Percentiles rank a stretch among this genome's conserved stretches.
Evolutionary conservation across 768 basidiomycete species (phyloP).

Genomic region (Phaffia tasmanica): DNA sequence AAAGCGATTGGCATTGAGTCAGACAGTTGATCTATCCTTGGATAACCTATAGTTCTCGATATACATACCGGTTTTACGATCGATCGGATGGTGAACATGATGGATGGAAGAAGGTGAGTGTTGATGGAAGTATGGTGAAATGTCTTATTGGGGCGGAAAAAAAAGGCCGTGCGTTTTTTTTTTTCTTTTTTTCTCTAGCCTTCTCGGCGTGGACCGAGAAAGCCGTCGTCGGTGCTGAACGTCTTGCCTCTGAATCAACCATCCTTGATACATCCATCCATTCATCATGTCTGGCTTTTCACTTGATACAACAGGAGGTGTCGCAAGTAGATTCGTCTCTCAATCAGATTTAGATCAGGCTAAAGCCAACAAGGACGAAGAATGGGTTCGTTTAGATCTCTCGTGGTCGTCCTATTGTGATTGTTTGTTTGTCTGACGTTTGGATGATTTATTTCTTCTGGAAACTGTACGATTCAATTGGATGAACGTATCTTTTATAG

Average conservation of each 20-base stretch:
- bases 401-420: not conserved
- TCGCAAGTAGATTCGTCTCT: constrained; percentile 38
- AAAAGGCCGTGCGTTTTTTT: no score
- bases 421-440: no score
- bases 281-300: constrained; percentile 18
- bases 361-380: constrained; percentile 34
- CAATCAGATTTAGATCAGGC: constrained; percentile 37
- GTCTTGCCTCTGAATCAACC: not conserved
- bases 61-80: no score
- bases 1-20: not conserved
- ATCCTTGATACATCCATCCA: not conserved
- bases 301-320: constrained; percentile 22
- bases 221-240: not conserved
- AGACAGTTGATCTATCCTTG: not conserved
- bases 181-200: no score
- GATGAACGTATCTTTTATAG: not conserved
- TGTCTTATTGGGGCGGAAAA: no score
- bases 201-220: no score
- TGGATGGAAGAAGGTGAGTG: constrained; percentile 4
- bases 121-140: no score
- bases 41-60: no score
- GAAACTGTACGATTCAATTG: not conserved
- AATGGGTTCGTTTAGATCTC: constrained; percentile 37
- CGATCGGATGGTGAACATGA: no score
- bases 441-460: not conserved